phyloP scores from a whole-genome alignment of 176 grass and related monocot species.

The Triticum turgidum region DNA sequence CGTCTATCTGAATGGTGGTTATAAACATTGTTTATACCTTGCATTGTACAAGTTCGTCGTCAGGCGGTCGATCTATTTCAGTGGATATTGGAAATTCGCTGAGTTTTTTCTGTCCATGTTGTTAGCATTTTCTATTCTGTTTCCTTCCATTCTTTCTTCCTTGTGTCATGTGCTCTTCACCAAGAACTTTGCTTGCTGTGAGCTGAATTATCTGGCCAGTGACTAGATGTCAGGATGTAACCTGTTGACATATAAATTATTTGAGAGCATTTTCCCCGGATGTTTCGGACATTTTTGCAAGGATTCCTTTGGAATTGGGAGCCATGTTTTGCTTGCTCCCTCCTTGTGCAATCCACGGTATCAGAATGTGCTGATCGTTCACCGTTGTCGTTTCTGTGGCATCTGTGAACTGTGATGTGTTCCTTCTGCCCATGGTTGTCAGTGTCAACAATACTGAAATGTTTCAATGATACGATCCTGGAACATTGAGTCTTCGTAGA shows the following conservation, averaged over 20 bases:
- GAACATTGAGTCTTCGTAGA: no score
- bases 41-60: constrained; percentile 27
- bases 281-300: neutral
- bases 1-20: constrained; percentile 15
- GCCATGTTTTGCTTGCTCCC: neutral
- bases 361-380: neutral
- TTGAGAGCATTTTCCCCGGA: neutral
- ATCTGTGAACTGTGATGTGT: neutral
- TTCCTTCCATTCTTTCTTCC: neutral
- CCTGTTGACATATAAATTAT: neutral
- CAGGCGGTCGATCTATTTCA: neutral
- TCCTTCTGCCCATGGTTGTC: neutral
- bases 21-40: constrained; percentile 75
- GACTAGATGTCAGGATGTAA: no score
- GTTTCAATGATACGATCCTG: no score
- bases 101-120: constrained; percentile 8
- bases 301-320: neutral
- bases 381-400: neutral
- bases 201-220: neutral
- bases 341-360: neutral
- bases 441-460: no score
- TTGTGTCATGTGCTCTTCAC: constrained; percentile 17
- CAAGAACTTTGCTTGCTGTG: neutral
- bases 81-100: constrained; percentile 20
- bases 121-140: neutral